Base-by-base conservation (phyloP, 441 rosid species). In the Pelargonium australe region DNA sequence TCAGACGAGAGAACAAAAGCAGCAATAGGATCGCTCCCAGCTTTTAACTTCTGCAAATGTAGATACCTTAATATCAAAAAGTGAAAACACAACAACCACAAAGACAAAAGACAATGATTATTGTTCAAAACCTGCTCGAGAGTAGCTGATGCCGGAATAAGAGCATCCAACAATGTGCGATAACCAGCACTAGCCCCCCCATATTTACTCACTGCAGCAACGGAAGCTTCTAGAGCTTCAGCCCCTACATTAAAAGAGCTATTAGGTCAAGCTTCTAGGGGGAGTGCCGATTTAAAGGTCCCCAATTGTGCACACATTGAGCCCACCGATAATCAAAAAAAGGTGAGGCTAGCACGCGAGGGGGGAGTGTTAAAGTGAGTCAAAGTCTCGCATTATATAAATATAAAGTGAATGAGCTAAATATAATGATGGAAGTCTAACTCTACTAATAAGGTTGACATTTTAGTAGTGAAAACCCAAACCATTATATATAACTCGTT, bases 121-220 rank as follows among this genome's bases (percentile, higher is more conserved):
- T 49, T 70, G 58, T 69, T 63, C 25, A 34, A 34, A 64, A 89
- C 99, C 96, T 95, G 91, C 76, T 82, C 81, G 70, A 95, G 96
- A 75, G 82, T 91, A 72, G 81, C 64, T n/a, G 84, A 85, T 62
- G 97, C 99, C 13, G 97, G 97, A 80, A 91, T 91, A 65, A 95
- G 90, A 5, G 99, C 96, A 82, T 91, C 96, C 78, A 95, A 75
- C 81, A 95, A 63, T 1, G 99, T 95, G 51, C 99, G 94, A 78
- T 79, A 87, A 64, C 97, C 97, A 73, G 95, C 97, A 77, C 75
- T 73, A 68, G 99, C 97, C 37, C 99, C 97, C 10, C 99, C 95
- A 65, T 95, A 95, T 79, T 85, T 90, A 77, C 97, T 91, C 64
- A 95, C 91, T 2, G 97, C 90, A 72, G 86, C 65, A 65, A 91